These are phyloP conservation scores for Hypoxylon sp. DNA, from an alignment of 2,329 filamentous ascomycete species.

Conservation along the genomic window DNA sequence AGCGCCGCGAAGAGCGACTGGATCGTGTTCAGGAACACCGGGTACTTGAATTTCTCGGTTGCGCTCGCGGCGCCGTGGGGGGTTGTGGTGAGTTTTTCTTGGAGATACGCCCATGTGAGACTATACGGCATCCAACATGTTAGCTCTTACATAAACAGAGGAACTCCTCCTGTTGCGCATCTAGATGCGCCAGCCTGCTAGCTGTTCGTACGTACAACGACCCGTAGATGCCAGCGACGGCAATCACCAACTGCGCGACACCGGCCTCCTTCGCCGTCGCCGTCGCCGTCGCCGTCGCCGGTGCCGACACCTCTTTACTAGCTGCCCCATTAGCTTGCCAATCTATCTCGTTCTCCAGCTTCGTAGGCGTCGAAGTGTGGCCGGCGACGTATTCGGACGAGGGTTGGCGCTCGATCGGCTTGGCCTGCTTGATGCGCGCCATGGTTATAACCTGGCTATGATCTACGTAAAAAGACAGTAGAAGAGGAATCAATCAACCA, in stretches of 20 bases:
- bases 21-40: constrained; percentile 95
- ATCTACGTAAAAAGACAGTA: background rate
- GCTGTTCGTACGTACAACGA: constrained; percentile 78
- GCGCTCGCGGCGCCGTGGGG: constrained; percentile 74
- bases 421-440: constrained; percentile 78
- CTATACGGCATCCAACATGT: constrained; percentile 56
- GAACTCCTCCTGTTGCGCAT: constrained; percentile 5
- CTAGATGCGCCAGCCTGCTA: too few species aligned
- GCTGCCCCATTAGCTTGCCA: constrained; percentile 46
- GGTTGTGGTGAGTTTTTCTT: constrained; percentile 97
- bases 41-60: constrained; percentile 87
- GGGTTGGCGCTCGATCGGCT: constrained; percentile 71
- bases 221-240: constrained; percentile 94
- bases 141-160: too few species aligned
- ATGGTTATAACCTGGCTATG: too few species aligned
- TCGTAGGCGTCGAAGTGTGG: constrained; percentile 41
- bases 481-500: constrained; percentile 10
- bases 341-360: too few species aligned
- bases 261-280: constrained; percentile 66
- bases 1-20: constrained; percentile 90
- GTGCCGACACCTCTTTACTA: constrained; percentile 20
- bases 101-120: constrained; percentile 94
- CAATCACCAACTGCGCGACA: constrained; percentile 80
- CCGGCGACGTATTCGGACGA: constrained; percentile 72
- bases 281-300: constrained; percentile 43